Evolutionary conservation across 345 rosid genomes (phyloP).

Genomic region (sweet orange (Citrus sinensis)): DNA sequence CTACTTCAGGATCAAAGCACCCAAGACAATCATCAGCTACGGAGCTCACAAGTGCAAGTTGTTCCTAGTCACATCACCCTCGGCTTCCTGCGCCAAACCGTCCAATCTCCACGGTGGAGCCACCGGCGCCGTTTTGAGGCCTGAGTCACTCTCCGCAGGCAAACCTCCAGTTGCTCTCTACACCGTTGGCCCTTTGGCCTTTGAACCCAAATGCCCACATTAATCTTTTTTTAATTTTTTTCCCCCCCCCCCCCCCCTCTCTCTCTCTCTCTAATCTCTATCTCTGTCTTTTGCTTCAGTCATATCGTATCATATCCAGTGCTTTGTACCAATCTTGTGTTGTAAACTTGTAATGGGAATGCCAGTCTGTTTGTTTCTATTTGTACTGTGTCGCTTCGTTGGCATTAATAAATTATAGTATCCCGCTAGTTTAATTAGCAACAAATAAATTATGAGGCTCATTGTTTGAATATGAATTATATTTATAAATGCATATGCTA

Average conservation of each 20-base stretch:
- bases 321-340: too few species aligned
- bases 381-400: background rate
- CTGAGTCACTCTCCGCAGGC: slow-evolving; percentile 29
- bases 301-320: too few species aligned
- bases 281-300: too few species aligned
- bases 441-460: background rate
- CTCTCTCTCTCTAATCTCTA: too few species aligned
- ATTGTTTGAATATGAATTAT: too few species aligned
- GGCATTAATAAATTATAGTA: slow-evolving; percentile 3
- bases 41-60: slow-evolving; percentile 79
- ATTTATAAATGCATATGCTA: background rate
- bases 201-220: slow-evolving; percentile 60
- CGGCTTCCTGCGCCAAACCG: slow-evolving; percentile 39
- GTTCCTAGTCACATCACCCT: slow-evolving; percentile 43
- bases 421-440: background rate
- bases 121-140: slow-evolving; percentile 51
- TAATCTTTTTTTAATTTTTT: slow-evolving; percentile 1
- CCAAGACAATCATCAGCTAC: slow-evolving; percentile 65
- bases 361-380: background rate
- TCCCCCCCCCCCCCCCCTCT: too few species aligned
- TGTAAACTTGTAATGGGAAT: background rate
- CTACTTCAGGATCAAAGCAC: slow-evolving; percentile 62
- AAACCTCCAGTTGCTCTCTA: slow-evolving; percentile 45
- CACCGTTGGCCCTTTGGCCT: slow-evolving; percentile 81
- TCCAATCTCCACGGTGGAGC: slow-evolving; percentile 54